Conservation (phyloP, 2,329 filamentous ascomycete genomes). For the Eutypella sp. region DNA sequence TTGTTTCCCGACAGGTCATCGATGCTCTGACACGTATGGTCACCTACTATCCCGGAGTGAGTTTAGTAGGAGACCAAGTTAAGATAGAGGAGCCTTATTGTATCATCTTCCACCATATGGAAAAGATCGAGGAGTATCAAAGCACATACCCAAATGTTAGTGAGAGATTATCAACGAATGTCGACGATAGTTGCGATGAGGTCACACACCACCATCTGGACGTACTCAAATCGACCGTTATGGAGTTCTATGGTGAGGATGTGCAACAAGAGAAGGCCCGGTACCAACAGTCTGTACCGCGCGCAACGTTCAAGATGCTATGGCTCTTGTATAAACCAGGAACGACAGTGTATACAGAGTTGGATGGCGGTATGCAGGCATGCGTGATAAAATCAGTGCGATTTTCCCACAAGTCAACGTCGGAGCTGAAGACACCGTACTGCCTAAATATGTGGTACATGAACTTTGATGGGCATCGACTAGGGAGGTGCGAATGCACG, state of each 20-base stretch:
- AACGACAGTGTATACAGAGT: conserved; percentile 3
- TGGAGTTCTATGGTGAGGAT: background rate
- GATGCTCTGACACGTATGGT: background rate
- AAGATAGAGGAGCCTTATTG: background rate
- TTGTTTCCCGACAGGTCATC: background rate
- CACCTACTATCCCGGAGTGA: background rate
- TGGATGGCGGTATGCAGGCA: conserved; percentile 1
- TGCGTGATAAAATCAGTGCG: conserved; percentile 1
- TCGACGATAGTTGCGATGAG: background rate
- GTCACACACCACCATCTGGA: background rate
- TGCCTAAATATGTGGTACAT: conserved; percentile 4
- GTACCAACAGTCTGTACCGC: background rate
- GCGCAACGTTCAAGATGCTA: conserved; percentile 3
- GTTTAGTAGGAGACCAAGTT: background rate
- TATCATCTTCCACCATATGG: background rate
- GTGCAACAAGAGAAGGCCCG: background rate
- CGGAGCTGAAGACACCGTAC: conserved; percentile 1
- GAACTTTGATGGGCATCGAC: conserved; percentile 4
- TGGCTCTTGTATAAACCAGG: conserved; percentile 8
- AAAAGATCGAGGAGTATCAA: background rate
- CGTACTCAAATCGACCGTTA: background rate
- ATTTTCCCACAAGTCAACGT: background rate
- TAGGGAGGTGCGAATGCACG: background rate
- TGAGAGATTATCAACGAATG: background rate
- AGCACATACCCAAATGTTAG: background rate